phyloP scores from a whole-genome alignment of 305 asterid genomes.

The Ilex paraguariensis region DNA sequence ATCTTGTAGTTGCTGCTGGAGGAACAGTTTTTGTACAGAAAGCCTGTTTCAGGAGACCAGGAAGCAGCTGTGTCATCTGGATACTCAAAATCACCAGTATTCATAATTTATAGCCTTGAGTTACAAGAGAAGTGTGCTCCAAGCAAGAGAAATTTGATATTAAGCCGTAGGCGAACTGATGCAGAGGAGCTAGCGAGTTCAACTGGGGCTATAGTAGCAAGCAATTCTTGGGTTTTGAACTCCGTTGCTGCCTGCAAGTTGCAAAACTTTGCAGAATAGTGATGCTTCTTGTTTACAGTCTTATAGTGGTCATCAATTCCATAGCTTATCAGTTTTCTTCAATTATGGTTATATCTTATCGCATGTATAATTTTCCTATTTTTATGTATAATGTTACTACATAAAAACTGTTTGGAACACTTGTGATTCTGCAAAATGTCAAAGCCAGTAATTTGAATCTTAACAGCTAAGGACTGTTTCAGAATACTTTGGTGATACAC shows the following conservation, averaged over 20 bases:
- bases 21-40: slow-evolving; percentile 74
- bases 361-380: too few species aligned
- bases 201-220: slow-evolving; percentile 52
- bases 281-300: too few species aligned
- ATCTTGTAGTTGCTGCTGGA: slow-evolving; percentile 81
- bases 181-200: slow-evolving; percentile 64
- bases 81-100: slow-evolving; percentile 26
- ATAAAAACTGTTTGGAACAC: too few species aligned
- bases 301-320: too few species aligned
- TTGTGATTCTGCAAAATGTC: too few species aligned
- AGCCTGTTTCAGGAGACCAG: slow-evolving; percentile 54
- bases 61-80: slow-evolving; percentile 8
- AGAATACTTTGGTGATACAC: too few species aligned
- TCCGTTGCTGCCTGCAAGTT: slow-evolving; percentile 68
- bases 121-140: slow-evolving; percentile 44
- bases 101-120: slow-evolving; percentile 60
- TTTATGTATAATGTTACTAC: too few species aligned
- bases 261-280: slow-evolving; percentile 30
- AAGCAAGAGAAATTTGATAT: slow-evolving; percentile 23
- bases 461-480: too few species aligned
- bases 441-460: too few species aligned
- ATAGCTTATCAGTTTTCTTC: too few species aligned
- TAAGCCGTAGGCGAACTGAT: slow-evolving; percentile 31
- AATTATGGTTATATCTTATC: too few species aligned
- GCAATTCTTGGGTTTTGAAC: slow-evolving; percentile 79